Percentiles rank a stretch among this genome's conserved stretches.
Conservation (phyloP, 2,329 filamentous ascomycete species). For the Huntiella moniliformis region DNA sequence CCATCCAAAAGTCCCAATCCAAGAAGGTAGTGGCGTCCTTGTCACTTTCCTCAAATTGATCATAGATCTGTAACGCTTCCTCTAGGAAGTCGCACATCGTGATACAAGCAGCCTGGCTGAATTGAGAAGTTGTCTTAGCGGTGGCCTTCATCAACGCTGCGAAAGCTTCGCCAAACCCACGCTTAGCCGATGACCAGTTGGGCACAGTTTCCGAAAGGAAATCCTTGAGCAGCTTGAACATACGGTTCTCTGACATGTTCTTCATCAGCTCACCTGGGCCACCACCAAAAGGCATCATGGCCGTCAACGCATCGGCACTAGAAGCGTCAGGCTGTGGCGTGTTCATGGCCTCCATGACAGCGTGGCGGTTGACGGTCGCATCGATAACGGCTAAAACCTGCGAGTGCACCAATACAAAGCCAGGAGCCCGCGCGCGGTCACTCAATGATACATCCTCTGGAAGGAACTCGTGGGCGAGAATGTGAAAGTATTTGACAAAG, state of each 20-base stretch:
- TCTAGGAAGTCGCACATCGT: slow-evolving; percentile 83
- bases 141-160: slow-evolving; percentile 53
- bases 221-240: slow-evolving; percentile 67
- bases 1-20: slow-evolving; percentile 73
- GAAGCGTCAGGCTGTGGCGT: slow-evolving; percentile 26
- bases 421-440: slow-evolving; percentile 49
- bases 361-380: slow-evolving; percentile 64
- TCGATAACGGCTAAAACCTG: slow-evolving; percentile 66
- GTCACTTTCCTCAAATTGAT: slow-evolving; percentile 27
- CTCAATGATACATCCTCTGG: slow-evolving; percentile 32
- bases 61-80: slow-evolving; percentile 51
- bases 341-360: slow-evolving; percentile 28
- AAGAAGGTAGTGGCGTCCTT: slow-evolving; percentile 28
- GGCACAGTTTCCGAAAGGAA: slow-evolving; percentile 38
- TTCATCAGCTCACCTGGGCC: slow-evolving; percentile 51
- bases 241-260: slow-evolving; percentile 73
- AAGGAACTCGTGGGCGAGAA: slow-evolving; percentile 57
- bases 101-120: slow-evolving; percentile 68
- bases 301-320: slow-evolving; percentile 46
- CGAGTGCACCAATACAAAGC: slow-evolving; percentile 61
- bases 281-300: slow-evolving; percentile 34
- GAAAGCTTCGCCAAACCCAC: slow-evolving; percentile 62
- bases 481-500: slow-evolving; percentile 74
- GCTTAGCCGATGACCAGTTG: slow-evolving; percentile 28
- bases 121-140: slow-evolving; percentile 57